Conservation (phyloP, 169 alveolate genomes). For the Cryptosporidium tyzzeri region DNA sequence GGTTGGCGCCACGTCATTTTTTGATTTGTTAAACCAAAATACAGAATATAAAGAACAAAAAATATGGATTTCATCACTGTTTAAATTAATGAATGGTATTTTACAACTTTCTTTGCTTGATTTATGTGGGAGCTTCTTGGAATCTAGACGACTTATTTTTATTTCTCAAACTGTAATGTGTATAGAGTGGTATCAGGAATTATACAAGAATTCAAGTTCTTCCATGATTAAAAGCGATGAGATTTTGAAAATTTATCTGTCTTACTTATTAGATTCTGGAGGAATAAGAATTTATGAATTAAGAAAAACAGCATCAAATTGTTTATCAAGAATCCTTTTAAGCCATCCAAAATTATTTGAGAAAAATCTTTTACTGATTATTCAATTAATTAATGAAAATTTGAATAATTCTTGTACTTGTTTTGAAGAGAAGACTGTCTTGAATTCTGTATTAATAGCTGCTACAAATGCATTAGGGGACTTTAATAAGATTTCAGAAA, state of each 20-base stretch:
- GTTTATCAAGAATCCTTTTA: slow-evolving; percentile 20
- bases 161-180: slow-evolving; percentile 3
- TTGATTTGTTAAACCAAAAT: slow-evolving; percentile 1
- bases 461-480: slow-evolving; percentile 18
- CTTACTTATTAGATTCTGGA: not conserved
- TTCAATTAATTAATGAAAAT: not conserved
- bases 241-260: not conserved
- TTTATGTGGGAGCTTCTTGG: slow-evolving; percentile 24
- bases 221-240: not conserved
- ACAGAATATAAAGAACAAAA: not conserved
- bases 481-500: slow-evolving; percentile 23
- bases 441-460: slow-evolving; percentile 21
- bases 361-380: not conserved
- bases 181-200: slow-evolving; percentile 26
- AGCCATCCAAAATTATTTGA: slow-evolving; percentile 25
- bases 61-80: slow-evolving; percentile 20
- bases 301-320: slow-evolving; percentile 9
- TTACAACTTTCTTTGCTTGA: slow-evolving; percentile 11
- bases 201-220: slow-evolving; percentile 1
- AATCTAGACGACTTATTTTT: slow-evolving; percentile 6
- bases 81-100: slow-evolving; percentile 12
- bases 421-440: slow-evolving; percentile 21
- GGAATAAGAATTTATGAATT: not conserved
- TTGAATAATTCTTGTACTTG: not conserved
- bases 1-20: not conserved